These are phyloP conservation scores for Echeveria elegans DNA, from an alignment of 164 flowering plant genomes.

Conservation along the genomic window DNA sequence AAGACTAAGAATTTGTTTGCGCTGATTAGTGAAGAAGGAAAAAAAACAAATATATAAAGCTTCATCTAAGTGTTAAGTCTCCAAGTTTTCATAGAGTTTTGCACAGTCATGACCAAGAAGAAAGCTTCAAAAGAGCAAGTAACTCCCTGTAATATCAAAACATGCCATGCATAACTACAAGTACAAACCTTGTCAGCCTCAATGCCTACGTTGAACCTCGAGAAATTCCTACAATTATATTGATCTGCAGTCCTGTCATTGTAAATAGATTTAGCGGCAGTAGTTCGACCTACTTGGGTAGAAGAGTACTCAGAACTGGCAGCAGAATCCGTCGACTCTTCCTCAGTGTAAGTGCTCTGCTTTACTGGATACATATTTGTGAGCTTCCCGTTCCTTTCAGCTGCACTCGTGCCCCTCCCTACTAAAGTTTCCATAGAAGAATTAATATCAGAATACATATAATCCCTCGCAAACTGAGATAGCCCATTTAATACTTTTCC, in stretches of 20 bases:
- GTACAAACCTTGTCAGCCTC: neutral
- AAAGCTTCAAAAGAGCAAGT: neutral
- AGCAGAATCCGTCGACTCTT: constrained; percentile 63
- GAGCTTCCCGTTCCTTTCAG: constrained; percentile 19
- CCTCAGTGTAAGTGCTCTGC: constrained; percentile 40
- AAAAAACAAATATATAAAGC: neutral
- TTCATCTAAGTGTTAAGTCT: neutral
- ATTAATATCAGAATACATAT: constrained; percentile 33
- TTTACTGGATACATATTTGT: constrained; percentile 29
- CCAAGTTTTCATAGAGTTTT: neutral
- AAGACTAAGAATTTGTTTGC: neutral
- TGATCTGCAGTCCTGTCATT: constrained; percentile 33
- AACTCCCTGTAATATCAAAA: constrained; percentile 17
- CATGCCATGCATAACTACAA: neutral
- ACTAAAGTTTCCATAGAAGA: constrained; percentile 39
- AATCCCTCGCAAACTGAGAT: constrained; percentile 23
- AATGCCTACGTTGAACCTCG: constrained; percentile 25
- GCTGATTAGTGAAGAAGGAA: too few relatives aligned
- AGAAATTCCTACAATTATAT: constrained; percentile 47
- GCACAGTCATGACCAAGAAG: neutral
- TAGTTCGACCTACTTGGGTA: constrained; percentile 31
- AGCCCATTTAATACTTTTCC: constrained; percentile 12
- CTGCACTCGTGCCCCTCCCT: too few relatives aligned
- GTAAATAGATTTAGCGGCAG: constrained; percentile 18
- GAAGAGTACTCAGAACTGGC: constrained; percentile 64